Base-by-base conservation (phyloP, 352 stramenopile species). In the Globisporangium megalacanthum region DNA sequence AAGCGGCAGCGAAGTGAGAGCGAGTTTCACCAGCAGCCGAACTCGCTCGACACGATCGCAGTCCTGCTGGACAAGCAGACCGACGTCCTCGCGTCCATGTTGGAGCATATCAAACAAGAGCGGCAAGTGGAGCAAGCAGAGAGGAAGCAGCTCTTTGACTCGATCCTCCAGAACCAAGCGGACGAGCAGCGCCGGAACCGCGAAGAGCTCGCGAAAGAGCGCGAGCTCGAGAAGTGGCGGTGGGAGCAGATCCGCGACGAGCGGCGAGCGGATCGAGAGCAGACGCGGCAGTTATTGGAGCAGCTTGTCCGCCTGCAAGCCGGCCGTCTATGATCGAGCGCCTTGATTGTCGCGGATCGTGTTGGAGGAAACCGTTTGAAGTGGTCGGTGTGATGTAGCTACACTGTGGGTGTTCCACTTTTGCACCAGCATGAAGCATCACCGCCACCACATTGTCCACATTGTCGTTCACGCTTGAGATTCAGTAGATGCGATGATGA, bases 201-300 rank as follows among this genome's bases (percentile, higher is more conserved):
- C 47, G 47, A 52, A 20, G 47, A 52, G 47, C 47, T 37, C 15
- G 47, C 47, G 14, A 37, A 22, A 15, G 47, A 52, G 14, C 47
- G 47, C 47, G 47, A 37, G 47, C 31, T 52, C 25, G 47, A 22
- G 25, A 37, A 20, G 14, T 37, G 31, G 47, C 47, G 47, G 9
- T 52, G 47, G 47, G 25, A 52, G 31, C 25, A 52, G 47, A 37
- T 39, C 13, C 47, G 25, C 47, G 47, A 20, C 3, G 47, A 52
- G 14, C 47, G 47, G 14, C 22, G 17, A 7, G 47, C 47, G 6
- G 47, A 52, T 20, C 47, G 47, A n/a, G 47, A 52, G 25, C 47
- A 52, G 47, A 37, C 15, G 4, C 47, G 4, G 6, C 31, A 37
- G 13, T 11, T 52, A 15, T 25, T 52, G 25, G 47, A 13, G 25